These are phyloP conservation scores for Brassica balearica DNA, from an alignment of 441 rosid genomes.

Conservation along the genomic window DNA sequence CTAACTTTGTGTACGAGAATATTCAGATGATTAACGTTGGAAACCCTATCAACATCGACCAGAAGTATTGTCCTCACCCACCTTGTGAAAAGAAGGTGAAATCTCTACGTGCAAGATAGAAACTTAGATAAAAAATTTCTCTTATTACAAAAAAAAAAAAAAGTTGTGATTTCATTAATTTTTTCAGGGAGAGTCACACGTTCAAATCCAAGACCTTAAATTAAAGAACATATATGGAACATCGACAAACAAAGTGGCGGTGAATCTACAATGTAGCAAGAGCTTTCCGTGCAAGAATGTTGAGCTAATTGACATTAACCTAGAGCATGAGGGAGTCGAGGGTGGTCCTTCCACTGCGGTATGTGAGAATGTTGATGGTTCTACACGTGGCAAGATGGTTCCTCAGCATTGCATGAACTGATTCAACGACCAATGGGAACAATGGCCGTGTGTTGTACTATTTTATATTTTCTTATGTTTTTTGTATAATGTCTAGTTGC, in stretches of 20 bases:
- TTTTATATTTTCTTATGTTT: neutral
- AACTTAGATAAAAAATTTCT: neutral
- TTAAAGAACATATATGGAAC: conserved; percentile 41
- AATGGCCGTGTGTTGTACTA: neutral
- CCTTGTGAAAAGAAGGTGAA: conserved; percentile 42
- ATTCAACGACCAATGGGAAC: neutral
- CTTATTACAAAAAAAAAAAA: neutral
- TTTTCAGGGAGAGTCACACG: conserved; percentile 30
- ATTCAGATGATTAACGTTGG: conserved; percentile 50
- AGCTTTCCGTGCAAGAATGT: conserved; percentile 22
- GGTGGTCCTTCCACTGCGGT: conserved; percentile 18
- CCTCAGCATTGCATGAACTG: conserved; percentile 18
- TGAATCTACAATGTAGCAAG: conserved; percentile 37
- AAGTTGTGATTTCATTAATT: neutral
- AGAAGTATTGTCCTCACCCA: conserved; percentile 50
- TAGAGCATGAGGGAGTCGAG: neutral
- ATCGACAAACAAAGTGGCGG: conserved; percentile 26
- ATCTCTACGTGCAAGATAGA: neutral
- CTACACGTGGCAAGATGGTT: conserved; percentile 12
- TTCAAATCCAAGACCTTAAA: conserved; percentile 29
- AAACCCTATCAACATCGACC: conserved; percentile 41
- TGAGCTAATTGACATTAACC: conserved; percentile 26
- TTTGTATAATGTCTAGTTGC: neutral
- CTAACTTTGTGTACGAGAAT: conserved; percentile 50
- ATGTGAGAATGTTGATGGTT: conserved; percentile 34